These are phyloP conservation scores for Hypoxylon sp. DNA, from an alignment of 2,329 filamentous ascomycete genomes.

Conservation along the genomic window DNA sequence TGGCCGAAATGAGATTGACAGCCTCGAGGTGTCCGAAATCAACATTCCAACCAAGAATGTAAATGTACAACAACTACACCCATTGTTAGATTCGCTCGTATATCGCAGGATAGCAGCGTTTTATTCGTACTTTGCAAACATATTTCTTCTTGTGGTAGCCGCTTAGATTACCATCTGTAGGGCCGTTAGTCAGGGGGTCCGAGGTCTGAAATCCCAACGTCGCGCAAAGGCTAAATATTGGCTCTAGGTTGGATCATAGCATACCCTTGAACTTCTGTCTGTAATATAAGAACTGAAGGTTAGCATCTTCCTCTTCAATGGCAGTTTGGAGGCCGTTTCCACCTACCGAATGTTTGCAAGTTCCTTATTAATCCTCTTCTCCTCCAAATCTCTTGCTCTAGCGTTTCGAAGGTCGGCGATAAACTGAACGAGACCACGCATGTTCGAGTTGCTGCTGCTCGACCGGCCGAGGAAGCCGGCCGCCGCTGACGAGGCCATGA, in stretches of 20 bases:
- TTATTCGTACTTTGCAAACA: constrained; percentile 83
- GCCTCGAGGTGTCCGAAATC: constrained; percentile 99
- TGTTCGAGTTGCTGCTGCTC: constrained; percentile 73
- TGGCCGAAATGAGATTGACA: constrained; percentile 95
- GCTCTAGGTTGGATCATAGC: constrained; percentile 35
- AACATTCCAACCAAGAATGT: constrained; percentile 98
- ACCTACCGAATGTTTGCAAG: constrained; percentile 90
- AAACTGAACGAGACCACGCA: constrained; percentile 93
- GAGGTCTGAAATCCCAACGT: constrained; percentile 8
- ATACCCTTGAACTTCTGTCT: constrained; percentile 93
- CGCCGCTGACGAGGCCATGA: constrained; percentile 66
- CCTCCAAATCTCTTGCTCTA: constrained; percentile 92
- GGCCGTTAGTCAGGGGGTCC: constrained; percentile 44
- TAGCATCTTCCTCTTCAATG: constrained; percentile 36
- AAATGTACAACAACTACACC: constrained; percentile 89
- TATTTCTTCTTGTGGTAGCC: constrained; percentile 99
- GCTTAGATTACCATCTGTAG: constrained; percentile 83
- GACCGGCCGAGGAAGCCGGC: constrained; percentile 75
- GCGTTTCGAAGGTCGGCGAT: constrained; percentile 97
- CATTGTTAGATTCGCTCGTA: constrained; percentile 44
- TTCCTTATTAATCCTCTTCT: constrained; percentile 99
- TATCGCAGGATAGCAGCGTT: constrained; percentile 7
- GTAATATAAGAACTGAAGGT: constrained; percentile 36
- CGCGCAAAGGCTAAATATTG: constrained; percentile 18
- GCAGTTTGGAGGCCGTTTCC: constrained; percentile 1